Conservation (phyloP, 805 yeast species). For the Ogataea neopini region DNA sequence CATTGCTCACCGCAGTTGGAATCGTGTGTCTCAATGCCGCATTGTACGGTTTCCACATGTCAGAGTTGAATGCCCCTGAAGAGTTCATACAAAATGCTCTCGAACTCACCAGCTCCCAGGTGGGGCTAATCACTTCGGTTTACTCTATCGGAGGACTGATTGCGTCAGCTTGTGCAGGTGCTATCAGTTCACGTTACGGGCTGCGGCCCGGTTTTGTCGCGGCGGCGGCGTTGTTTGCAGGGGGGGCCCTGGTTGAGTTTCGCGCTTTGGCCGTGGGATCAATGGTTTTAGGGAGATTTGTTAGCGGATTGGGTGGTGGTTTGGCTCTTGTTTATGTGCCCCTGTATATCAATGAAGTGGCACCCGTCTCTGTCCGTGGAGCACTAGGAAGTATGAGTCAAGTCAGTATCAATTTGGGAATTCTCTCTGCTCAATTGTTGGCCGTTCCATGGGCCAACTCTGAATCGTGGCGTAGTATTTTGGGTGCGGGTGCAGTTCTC, state of each 20-base stretch:
- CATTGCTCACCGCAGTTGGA: constrained; percentile 46
- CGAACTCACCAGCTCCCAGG: constrained; percentile 41
- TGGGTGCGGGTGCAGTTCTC: constrained; percentile 59
- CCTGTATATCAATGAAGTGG: constrained; percentile 73
- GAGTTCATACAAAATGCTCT: constrained; percentile 43
- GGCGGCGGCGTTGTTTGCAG: constrained; percentile 50
- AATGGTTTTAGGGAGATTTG: constrained; percentile 66
- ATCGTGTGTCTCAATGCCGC: constrained; percentile 76
- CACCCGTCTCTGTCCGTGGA: constrained; percentile 72
- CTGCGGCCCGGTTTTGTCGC: constrained; percentile 53
- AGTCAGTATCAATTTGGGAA: constrained; percentile 82
- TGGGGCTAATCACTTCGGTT: constrained; percentile 75
- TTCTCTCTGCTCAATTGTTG: constrained; percentile 71
- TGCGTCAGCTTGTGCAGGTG: constrained; percentile 71
- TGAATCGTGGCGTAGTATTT: constrained; percentile 69
- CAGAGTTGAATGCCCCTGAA: constrained; percentile 91
- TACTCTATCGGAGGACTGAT: constrained; percentile 83
- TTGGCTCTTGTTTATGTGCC: constrained; percentile 84
- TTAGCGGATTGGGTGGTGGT: constrained; percentile 88
- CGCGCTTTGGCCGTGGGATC: constrained; percentile 42
- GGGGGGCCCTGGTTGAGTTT: constrained; percentile 67
- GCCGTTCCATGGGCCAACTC: constrained; percentile 70
- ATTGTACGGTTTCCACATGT: constrained; percentile 94
- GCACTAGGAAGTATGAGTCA: constrained; percentile 88
- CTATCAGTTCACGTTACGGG: constrained; percentile 65